Conservation (phyloP, 176 grass and related monocot genomes). For the Avena eriantha region DNA sequence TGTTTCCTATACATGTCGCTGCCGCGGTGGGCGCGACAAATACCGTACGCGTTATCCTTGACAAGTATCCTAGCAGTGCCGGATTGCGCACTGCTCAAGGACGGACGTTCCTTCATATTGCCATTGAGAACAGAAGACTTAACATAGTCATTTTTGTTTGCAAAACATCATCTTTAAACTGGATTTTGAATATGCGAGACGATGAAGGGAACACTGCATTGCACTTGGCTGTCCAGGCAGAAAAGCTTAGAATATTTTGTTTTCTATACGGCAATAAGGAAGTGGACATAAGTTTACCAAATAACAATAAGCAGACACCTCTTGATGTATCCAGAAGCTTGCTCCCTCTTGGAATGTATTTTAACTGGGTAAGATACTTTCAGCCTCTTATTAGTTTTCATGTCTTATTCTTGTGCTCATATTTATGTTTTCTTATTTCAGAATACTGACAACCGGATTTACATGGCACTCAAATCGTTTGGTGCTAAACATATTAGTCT, state of each 20-base stretch:
- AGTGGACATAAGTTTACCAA: not conserved
- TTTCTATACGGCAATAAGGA: not conserved
- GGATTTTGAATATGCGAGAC: slow-evolving; percentile 42
- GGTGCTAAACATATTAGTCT: not conserved
- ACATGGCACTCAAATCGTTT: not conserved
- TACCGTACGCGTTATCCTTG: not conserved
- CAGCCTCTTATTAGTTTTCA: not conserved
- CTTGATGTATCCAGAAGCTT: not conserved
- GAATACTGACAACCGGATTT: not conserved
- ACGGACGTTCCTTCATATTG: too few species aligned
- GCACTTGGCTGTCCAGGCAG: not conserved
- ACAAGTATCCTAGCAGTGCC: not conserved
- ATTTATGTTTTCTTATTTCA: not conserved
- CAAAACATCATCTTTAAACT: not conserved
- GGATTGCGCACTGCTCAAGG: too few species aligned
- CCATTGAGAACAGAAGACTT: too few species aligned
- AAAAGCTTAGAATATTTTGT: not conserved
- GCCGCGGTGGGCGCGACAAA: accelerated
- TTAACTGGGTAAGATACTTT: not conserved
- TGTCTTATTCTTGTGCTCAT: not conserved
- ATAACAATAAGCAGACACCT: not conserved
- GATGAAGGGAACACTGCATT: slow-evolving; percentile 43
- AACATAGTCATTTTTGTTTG: not conserved
- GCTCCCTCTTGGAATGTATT: not conserved
- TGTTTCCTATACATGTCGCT: not conserved